Evolutionary conservation across 768 basidiomycete genomes (phyloP).

Genomic region (Leccinum fibrillosum): DNA sequence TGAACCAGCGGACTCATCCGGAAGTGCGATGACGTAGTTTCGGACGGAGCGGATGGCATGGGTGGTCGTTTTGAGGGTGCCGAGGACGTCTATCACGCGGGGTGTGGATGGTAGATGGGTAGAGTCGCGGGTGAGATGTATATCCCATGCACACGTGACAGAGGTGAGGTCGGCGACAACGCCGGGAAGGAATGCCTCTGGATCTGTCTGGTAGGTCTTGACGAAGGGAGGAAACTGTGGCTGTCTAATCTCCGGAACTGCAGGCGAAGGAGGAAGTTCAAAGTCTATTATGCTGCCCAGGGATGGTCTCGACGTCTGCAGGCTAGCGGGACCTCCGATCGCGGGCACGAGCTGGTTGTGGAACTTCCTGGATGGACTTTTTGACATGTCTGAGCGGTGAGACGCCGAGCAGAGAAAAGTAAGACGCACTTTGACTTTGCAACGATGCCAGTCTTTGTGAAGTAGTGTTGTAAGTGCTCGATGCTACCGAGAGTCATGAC

Average conservation of each 20-base stretch:
- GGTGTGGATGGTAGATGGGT: constrained; percentile 10
- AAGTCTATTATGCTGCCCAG: constrained; percentile 46
- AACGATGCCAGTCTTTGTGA: constrained; percentile 81
- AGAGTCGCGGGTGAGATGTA: constrained; percentile 30
- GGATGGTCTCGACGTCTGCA: constrained; percentile 38
- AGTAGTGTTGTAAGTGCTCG: constrained; percentile 93
- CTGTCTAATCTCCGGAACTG: constrained; percentile 42
- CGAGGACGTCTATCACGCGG: constrained; percentile 56
- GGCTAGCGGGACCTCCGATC: constrained; percentile 56
- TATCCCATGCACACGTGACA: constrained; percentile 62
- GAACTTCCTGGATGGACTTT: constrained; percentile 45
- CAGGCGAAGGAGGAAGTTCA: constrained; percentile 70
- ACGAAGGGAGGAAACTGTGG: constrained; percentile 52
- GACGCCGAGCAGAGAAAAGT: neutral
- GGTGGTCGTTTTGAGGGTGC: constrained; percentile 74
- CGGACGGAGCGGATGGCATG: constrained; percentile 77
- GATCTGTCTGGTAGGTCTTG: constrained; percentile 69
- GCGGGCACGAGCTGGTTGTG: constrained; percentile 71
- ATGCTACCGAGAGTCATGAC: constrained; percentile 96
- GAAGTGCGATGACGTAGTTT: constrained; percentile 79
- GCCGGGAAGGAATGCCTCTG: constrained; percentile 71
- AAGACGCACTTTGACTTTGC: constrained; percentile 64
- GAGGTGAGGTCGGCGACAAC: constrained; percentile 71
- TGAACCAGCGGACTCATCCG: constrained; percentile 64
- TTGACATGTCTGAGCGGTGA: constrained; percentile 10